Base-by-base conservation (phyloP, 2,329 filamentous ascomycete species). In the Fusarium virguliforme region DNA sequence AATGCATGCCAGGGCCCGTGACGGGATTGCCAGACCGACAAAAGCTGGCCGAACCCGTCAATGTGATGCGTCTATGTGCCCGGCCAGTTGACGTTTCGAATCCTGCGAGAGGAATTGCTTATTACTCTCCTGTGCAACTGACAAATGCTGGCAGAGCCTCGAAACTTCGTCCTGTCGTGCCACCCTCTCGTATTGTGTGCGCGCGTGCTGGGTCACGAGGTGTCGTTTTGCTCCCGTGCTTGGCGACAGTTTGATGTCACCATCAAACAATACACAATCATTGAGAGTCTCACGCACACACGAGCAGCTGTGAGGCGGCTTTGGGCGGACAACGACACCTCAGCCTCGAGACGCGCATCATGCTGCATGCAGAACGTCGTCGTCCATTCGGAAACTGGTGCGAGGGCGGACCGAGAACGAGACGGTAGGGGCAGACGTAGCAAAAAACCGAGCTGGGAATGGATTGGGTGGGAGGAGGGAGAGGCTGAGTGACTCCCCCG, bases 201-300 rank as follows among this genome's bases (percentile, higher is more conserved):
- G 58, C 32, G 48, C 57, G 38, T 58, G 64, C 55, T 50, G 64
- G 73, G 73, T 75, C 73, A 75, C 73, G 65, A 74, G 73, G 32
- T 43, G 48, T 26, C 30, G 34, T 24, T 40, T 53, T 63, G 60
- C 48, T 64, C 50, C 51, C 51, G 35, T 54, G 59, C 60, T 62
- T 68, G 66, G 62, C 53, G 46, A 48, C 57, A 32, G 41, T 43
- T 69, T 67, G 66, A 67, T 69, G 63, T 71, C 68, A 71, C 63
- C 18, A 64, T 43, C 40, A 57, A 58, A 34, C 40, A 57, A 58
- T 57, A 69, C 68, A 18, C 40, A 26, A 35, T 34, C 30, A 24
- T 54, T 53, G 32, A 53, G 15, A 12, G 18, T 24, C 32, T 13
- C 32, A 34, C 32, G 15, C 30, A 51, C 64, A 61, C 40, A 35